A percentile compares a stretch with the other conserved stretches of the same genome.
These are phyloP conservation scores for Globisporangium paddicum DNA, from an alignment of 352 stramenopile genomes.

Conservation along the genomic window DNA sequence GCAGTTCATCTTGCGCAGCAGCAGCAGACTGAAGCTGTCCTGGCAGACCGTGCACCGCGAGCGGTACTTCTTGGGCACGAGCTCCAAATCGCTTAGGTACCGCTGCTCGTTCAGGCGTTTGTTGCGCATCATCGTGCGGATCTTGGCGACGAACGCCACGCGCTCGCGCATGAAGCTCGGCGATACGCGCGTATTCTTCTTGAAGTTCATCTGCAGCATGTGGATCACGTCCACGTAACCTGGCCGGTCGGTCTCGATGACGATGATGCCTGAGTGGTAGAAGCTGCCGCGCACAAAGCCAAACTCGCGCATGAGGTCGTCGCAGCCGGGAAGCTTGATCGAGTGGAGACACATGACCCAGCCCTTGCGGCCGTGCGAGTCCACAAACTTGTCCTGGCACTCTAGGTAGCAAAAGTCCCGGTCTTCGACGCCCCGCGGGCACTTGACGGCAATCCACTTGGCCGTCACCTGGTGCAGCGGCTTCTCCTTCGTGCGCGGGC, in stretches of 20 bases:
- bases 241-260: constrained; percentile 67
- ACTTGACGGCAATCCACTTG: constrained; percentile 72
- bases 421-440: constrained; percentile 52
- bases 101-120: constrained; percentile 79
- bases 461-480: constrained; percentile 82
- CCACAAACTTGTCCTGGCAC: constrained; percentile 86
- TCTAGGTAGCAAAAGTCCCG: constrained; percentile 78
- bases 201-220: constrained; percentile 80
- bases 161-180: constrained; percentile 32
- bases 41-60: constrained; percentile 69
- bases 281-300: constrained; percentile 70
- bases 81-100: constrained; percentile 75
- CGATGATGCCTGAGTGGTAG: constrained; percentile 83
- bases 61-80: constrained; percentile 80
- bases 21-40: constrained; percentile 79
- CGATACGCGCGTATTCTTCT: constrained; percentile 54
- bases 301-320: constrained; percentile 73
- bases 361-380: constrained; percentile 69
- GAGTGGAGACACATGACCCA: constrained; percentile 84
- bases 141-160: constrained; percentile 42
- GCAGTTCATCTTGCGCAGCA: constrained; percentile 82
- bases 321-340: constrained; percentile 74
- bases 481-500: constrained; percentile 57
- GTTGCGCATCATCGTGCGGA: constrained; percentile 60
- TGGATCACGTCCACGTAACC: constrained; percentile 82